These are phyloP conservation scores for Ceratobasidium sp. DNA, from an alignment of 1,284 basidiomycete genomes.

Conservation along the genomic window DNA sequence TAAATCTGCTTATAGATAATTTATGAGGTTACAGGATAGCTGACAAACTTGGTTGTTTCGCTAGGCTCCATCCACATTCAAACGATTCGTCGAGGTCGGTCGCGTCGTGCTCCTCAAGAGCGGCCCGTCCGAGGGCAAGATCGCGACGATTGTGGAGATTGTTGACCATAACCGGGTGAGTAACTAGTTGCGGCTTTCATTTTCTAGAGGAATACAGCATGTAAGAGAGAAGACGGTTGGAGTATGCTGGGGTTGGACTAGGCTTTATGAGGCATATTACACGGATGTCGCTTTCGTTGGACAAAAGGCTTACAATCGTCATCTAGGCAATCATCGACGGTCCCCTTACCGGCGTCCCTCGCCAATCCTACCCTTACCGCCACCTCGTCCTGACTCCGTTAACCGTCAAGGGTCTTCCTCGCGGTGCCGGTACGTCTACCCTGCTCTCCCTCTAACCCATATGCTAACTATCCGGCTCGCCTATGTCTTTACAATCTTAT, in stretches of 20 bases:
- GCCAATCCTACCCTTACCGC: slow-evolving; percentile 93
- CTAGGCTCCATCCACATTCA: slow-evolving; percentile 83
- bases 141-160: slow-evolving; percentile 97
- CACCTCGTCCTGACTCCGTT: slow-evolving; percentile 94
- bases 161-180: slow-evolving; percentile 98
- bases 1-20: slow-evolving; percentile 13
- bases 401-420: slow-evolving; percentile 87
- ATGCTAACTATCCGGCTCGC: neutral
- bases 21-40: neutral
- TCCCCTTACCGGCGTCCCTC: slow-evolving; percentile 90
- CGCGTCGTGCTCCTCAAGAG: slow-evolving; percentile 96
- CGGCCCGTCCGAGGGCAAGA: slow-evolving; percentile 88
- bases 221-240: neutral
- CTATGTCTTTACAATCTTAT: neutral
- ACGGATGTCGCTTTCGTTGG: neutral
- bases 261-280: too few relatives aligned
- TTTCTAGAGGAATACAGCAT: neutral
- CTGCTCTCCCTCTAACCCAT: neutral
- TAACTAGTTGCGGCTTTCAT: slow-evolving; percentile 47
- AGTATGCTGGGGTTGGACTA: too few relatives aligned
- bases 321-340: slow-evolving; percentile 95
- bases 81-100: slow-evolving; percentile 98
- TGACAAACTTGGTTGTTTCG: neutral
- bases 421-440: slow-evolving; percentile 73
- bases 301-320: neutral